These are phyloP conservation scores for Hirschfeldia incana DNA, from an alignment of 345 rosid genomes.

Conservation along the genomic window DNA sequence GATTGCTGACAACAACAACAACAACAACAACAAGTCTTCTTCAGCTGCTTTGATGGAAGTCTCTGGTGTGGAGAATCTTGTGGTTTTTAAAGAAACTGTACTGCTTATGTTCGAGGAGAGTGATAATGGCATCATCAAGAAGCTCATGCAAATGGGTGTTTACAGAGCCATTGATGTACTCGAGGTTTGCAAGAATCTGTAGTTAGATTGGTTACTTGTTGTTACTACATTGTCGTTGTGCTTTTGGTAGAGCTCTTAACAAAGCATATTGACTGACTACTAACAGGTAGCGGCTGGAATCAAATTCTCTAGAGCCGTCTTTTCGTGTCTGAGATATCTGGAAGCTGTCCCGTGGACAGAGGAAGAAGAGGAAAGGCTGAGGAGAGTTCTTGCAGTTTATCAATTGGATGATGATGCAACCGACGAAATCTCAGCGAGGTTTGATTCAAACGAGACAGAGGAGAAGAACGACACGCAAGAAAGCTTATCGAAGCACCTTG, in stretches of 20 bases:
- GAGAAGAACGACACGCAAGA: conserved; percentile 40
- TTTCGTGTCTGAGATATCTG: conserved; percentile 74
- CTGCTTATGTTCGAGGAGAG: conserved; percentile 84
- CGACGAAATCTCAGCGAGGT: conserved; percentile 38
- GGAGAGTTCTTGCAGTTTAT: conserved; percentile 53
- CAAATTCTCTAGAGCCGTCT: conserved; percentile 64
- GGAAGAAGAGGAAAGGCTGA: conserved; percentile 88
- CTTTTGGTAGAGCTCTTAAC: too few species aligned
- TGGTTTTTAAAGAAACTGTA: conserved; percentile 69
- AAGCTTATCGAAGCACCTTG: conserved; percentile 66
- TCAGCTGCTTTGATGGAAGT: conserved; percentile 50
- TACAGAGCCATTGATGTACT: conserved; percentile 55
- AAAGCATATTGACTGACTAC: too few species aligned
- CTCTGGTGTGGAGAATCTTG: conserved; percentile 77
- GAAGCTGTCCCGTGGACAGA: conserved; percentile 98
- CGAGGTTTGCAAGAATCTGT: conserved; percentile 29
- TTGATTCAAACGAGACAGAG: conserved; percentile 42
- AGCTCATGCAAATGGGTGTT: conserved; percentile 67
- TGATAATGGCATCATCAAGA: conserved; percentile 43
- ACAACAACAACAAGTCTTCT: too few species aligned
- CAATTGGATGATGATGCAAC: conserved; percentile 50
- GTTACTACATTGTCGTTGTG: too few species aligned
- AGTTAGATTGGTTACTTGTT: too few species aligned
- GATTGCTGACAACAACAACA: conserved; percentile 27
- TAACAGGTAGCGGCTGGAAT: conserved; percentile 63